phyloP scores from a whole-genome alignment of 2,329 filamentous ascomycete genomes.

The Didymosphaeria variabile region DNA sequence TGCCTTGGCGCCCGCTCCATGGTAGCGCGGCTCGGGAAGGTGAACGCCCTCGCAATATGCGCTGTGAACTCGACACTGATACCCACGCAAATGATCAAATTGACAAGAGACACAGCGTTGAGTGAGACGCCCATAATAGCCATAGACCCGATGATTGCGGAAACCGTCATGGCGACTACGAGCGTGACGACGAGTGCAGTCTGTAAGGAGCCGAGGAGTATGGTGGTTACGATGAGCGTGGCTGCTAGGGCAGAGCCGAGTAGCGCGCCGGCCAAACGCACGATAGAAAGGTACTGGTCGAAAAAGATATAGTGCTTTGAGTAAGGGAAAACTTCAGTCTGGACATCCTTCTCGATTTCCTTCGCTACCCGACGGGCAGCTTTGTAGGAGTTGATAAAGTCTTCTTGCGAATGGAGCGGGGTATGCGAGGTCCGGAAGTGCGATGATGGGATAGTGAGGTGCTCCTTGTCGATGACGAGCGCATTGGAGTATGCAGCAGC shows the following conservation, averaged over 20 bases:
- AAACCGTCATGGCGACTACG: constrained; percentile 91
- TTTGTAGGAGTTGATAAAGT: constrained; percentile 92
- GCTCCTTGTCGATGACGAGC: constrained; percentile 76
- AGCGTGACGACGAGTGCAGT: constrained; percentile 84
- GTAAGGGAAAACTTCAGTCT: constrained; percentile 91
- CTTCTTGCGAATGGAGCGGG: constrained; percentile 83
- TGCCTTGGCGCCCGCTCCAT: constrained; percentile 79
- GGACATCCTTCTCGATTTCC: constrained; percentile 75
- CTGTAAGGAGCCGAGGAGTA: constrained; percentile 82
- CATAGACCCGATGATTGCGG: constrained; percentile 96
- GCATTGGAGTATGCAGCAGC: constrained; percentile 87
- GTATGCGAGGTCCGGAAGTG: constrained; percentile 94
- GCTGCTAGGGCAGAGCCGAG: constrained; percentile 84
- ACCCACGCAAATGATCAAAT: constrained; percentile 95
- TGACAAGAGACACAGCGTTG: constrained; percentile 94
- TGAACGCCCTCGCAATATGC: constrained; percentile 94
- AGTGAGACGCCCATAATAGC: constrained; percentile 86
- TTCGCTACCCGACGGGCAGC: constrained; percentile 87
- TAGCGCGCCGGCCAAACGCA: constrained; percentile 79
- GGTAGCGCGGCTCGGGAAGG: constrained; percentile 84
- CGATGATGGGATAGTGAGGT: constrained; percentile 76
- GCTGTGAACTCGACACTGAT: constrained; percentile 98
- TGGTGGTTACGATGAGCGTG: constrained; percentile 80
- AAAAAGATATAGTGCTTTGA: constrained; percentile 99
- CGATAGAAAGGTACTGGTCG: constrained; percentile 91